Percentiles rank a stretch among this genome's conserved stretches.
Conservation (phyloP, 495 filamentous ascomycete species). For the Aspergillus baeticus region DNA sequence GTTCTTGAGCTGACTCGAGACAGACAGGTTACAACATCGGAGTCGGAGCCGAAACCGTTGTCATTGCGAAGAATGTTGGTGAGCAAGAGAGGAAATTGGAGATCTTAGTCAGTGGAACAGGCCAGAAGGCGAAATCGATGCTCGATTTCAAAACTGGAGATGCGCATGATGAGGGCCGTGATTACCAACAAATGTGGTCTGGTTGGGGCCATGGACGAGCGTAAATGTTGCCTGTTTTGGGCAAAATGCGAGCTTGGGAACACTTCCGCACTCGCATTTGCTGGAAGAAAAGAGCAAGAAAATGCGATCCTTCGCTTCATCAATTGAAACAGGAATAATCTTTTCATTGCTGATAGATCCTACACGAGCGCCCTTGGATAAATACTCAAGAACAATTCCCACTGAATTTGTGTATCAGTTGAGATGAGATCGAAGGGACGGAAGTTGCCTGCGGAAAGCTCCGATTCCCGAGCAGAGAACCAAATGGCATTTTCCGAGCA, state of each 20-base stretch:
- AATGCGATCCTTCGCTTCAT: neutral
- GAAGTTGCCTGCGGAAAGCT: constrained; percentile 1
- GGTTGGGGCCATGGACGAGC: neutral
- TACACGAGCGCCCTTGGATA: too few species aligned
- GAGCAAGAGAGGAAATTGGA: neutral
- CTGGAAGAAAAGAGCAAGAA: neutral
- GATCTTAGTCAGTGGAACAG: constrained; percentile 2
- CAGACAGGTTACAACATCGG: too few species aligned
- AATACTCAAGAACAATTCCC: too few species aligned
- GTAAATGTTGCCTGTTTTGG: constrained; percentile 5
- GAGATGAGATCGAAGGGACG: neutral
- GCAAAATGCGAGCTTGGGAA: neutral
- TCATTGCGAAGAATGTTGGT: neutral
- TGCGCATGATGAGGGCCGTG: neutral
- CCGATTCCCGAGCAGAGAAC: neutral
- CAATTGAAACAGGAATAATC: neutral
- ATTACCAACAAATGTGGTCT: constrained; percentile 6
- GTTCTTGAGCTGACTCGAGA: too few species aligned
- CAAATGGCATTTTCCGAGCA: too few species aligned
- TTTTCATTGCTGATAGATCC: neutral
- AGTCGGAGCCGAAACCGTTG: too few species aligned
- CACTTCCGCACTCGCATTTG: neutral
- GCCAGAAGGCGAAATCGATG: neutral
- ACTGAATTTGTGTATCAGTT: neutral
- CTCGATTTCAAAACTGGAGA: neutral